Evolutionary conservation across 495 filamentous ascomycete species (phyloP), one percentile per base, ranked within the genome.

Genomic region (Podospora pseudocomata): DNA sequence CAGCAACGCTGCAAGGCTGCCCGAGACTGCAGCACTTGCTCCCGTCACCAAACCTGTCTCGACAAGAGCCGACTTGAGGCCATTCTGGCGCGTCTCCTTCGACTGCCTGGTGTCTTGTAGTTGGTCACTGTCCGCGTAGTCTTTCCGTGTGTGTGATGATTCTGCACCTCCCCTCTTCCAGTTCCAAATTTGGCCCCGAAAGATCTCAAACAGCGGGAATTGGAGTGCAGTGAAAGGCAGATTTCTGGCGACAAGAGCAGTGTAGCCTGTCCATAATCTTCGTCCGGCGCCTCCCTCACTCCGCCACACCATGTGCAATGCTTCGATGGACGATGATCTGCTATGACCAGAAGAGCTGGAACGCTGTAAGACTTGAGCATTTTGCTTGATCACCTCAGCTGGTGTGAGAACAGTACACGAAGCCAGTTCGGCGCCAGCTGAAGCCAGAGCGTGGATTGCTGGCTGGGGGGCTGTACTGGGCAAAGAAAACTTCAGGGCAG

Each of bases 311-410:
- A 80, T 77, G 18, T 72, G 75, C n/a, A 85, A 63, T 0, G 84
- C 84, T 65, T 76, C 67, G 2, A 84, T 70, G 3, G 82, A 83
- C 4, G 81, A 79, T 2, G 83, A 83, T 5, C 64, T 61, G 9
- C 54, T 55, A 23, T 65, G 32, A 11, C 64, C 1, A 57, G 34
- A 20, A 1, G 53, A 30, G 30, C 63, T 64, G 13, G 73, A 65
- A 11, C 70, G 74, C 34, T 73, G 79, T 16, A 83, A 70, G 73
- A 96, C 89, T 77, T 97, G 94, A 2, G 93, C 92, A 78, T 97
- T 96, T 71, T 97, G 93, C 79, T 97, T 97, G 53, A 97, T 82
- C 9, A 96, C 92, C 76, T 97, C 93, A 53, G 93, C 91, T 0
- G 94, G 94, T 0, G 93, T 94, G 55, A 97, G 85, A 63, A 97